Evolutionary conservation across 495 filamentous ascomycete genomes (phyloP).

Genomic region (Aspergillus steynii): DNA sequence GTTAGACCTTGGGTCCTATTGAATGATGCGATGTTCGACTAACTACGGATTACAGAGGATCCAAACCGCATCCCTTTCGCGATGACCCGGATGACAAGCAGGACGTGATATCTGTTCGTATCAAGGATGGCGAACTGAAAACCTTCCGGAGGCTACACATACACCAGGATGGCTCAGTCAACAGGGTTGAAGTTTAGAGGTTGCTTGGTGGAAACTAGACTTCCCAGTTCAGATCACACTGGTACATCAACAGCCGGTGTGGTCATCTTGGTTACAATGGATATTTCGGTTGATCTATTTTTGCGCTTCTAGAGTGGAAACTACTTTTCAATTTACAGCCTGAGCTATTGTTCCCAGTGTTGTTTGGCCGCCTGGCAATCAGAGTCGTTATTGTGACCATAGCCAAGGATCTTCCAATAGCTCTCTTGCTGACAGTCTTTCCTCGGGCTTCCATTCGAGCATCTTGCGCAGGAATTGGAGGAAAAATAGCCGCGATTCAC

Average conservation of each 20-base stretch:
- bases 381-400: constrained; percentile 11
- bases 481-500: constrained; percentile 31
- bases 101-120: background rate
- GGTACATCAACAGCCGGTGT: too few relatives aligned
- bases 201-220: too few relatives aligned
- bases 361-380: too few relatives aligned
- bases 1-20: background rate
- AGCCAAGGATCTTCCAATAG: constrained; percentile 40
- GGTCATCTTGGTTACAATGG: too few relatives aligned
- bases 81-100: background rate
- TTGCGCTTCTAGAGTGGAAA: too few relatives aligned
- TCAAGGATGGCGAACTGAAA: background rate
- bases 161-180: background rate
- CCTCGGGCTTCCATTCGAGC: constrained; percentile 42
- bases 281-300: too few relatives aligned
- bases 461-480: constrained; percentile 38
- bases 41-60: background rate
- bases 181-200: background rate
- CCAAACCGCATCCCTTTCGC: background rate
- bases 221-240: too few relatives aligned
- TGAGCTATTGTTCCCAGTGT: too few relatives aligned
- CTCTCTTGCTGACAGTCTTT: constrained; percentile 38
- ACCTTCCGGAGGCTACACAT: background rate
- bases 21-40: background rate
- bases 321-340: too few relatives aligned